Evolutionary conservation across 2,329 filamentous ascomycete genomes (phyloP).

Genomic region (Hypoxylon rubiginosum): DNA sequence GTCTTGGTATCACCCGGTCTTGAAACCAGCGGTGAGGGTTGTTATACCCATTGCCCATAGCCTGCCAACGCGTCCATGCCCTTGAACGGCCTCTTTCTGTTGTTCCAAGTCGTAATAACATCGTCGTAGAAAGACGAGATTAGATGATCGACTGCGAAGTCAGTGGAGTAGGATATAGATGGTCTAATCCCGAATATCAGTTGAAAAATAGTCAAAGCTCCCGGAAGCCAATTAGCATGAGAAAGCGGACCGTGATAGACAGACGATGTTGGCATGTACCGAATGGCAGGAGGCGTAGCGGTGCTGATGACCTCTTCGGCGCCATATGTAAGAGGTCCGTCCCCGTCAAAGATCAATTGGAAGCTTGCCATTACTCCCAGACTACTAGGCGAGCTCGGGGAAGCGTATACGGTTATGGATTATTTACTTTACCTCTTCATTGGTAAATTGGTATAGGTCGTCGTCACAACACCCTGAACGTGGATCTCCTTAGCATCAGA

Average conservation of each 20-base stretch:
- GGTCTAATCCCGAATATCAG: constrained; percentile 12
- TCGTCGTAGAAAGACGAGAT: not conserved
- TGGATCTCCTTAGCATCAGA: constrained; percentile 18
- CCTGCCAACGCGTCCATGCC: constrained; percentile 13
- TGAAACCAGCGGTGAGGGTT: constrained; percentile 44
- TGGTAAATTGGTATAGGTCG: constrained; percentile 31
- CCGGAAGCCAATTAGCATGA: constrained; percentile 16
- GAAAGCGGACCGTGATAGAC: constrained; percentile 27
- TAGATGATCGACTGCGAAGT: constrained; percentile 19
- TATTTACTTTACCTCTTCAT: constrained; percentile 28
- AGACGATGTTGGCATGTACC: constrained; percentile 8
- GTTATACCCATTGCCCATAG: constrained; percentile 35
- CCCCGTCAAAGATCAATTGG: constrained; percentile 22
- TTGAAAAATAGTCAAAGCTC: constrained; percentile 3
- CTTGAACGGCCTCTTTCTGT: constrained; percentile 12
- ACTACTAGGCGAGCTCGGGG: constrained; percentile 23
- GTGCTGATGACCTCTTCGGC: constrained; percentile 15
- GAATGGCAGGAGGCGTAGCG: constrained; percentile 15
- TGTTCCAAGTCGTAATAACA: constrained; percentile 12
- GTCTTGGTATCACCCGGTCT: constrained; percentile 41
- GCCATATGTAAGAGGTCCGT: constrained; percentile 7
- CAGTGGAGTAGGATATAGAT: not conserved
- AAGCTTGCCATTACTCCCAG: constrained; percentile 23
- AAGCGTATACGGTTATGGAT: constrained; percentile 8
- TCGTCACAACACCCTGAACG: constrained; percentile 30